A percentile compares a stretch with the other conserved stretches of the same genome.
These are phyloP conservation scores for Bruguiera gymnorhiza DNA, from an alignment of 345 rosid species.

Conservation along the genomic window DNA sequence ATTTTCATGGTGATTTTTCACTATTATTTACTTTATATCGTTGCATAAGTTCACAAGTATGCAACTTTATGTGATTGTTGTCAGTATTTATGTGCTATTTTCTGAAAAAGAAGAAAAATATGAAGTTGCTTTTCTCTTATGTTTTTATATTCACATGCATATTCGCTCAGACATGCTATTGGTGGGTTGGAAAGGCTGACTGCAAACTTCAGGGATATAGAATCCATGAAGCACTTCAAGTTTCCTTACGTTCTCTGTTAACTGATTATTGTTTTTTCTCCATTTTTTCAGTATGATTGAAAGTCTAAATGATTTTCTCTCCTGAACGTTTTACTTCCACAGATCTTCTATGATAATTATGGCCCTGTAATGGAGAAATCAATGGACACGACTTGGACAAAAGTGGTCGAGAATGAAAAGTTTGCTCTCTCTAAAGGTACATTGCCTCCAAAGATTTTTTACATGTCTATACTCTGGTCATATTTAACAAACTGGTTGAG, in stretches of 20 bases:
- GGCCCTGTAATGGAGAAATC: conserved; percentile 38
- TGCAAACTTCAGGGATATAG: neutral
- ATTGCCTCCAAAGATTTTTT: neutral
- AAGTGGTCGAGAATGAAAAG: conserved; percentile 34
- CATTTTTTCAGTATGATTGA: neutral
- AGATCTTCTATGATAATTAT: conserved; percentile 30
- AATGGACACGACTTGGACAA: conserved; percentile 39
- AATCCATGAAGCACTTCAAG: neutral
- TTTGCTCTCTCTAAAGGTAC: conserved; percentile 43
- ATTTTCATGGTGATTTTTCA: too few species aligned
- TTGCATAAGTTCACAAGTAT: neutral
- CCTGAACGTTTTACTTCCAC: neutral
- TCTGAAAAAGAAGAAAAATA: too few species aligned
- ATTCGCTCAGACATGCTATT: neutral
- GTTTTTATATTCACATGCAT: too few species aligned
- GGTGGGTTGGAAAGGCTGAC: neutral
- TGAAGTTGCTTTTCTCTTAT: too few species aligned
- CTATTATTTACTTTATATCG: neutral
- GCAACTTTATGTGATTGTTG: too few species aligned
- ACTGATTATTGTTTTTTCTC: conserved; percentile 1
- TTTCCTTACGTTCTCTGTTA: neutral
- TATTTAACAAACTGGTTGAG: neutral
- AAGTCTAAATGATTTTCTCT: conserved; percentile 1
- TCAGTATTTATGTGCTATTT: too few species aligned
- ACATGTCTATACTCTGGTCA: neutral